Evolutionary conservation across 2,329 filamentous ascomycete species (phyloP), one percentile per base, ranked within the genome.

Genomic region (Aphanoascus verrucosus): DNA sequence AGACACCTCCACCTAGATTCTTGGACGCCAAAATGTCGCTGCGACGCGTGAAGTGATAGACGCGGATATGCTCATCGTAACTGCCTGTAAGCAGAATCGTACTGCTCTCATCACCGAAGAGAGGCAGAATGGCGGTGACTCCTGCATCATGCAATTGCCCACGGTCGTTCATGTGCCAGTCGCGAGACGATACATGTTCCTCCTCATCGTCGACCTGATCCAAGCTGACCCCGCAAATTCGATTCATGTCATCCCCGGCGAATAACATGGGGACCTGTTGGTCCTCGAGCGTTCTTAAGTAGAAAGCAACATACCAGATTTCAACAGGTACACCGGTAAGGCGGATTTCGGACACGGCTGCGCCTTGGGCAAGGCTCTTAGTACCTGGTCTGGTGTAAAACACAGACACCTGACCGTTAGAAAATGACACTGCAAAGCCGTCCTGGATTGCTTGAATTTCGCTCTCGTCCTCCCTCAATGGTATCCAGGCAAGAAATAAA

Each of bases 61-160:
- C 74, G 11, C 91, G 80, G 15, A 97, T 73, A 56, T 77, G 75
- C 61, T 97, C 90, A 62, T 97, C 93, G 64, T 97, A 98, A 64
- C 88, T 94, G 3, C 93, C 93, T 0, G 90, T 96, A 2, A 95
- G 63, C 1, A 94, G 68, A 3, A 93, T 63, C 3, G 76, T 73
- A 1, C 75, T 74, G 2, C 72, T 71, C 7, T 77, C 72, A 7
- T 65, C 59, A 1, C 66, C 62, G 1, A 75, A 64, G 1, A 94
- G 70, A 0, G 89, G 87, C 1, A 96, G 69, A 52, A 97, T 93
- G 1, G 88, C 82, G 0, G 90, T 95, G 0, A 97, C 86, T 9
- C 93, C 91, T 1, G 89, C 88, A n/a, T 75, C 74, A 62, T 95
- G 88, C 14, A 78, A 76, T 56, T 75, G 82, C 3, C 64, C 66